phyloP scores from a whole-genome alignment of 2,329 filamentous ascomycete species.

The Neodidymelliopsis sp. region DNA sequence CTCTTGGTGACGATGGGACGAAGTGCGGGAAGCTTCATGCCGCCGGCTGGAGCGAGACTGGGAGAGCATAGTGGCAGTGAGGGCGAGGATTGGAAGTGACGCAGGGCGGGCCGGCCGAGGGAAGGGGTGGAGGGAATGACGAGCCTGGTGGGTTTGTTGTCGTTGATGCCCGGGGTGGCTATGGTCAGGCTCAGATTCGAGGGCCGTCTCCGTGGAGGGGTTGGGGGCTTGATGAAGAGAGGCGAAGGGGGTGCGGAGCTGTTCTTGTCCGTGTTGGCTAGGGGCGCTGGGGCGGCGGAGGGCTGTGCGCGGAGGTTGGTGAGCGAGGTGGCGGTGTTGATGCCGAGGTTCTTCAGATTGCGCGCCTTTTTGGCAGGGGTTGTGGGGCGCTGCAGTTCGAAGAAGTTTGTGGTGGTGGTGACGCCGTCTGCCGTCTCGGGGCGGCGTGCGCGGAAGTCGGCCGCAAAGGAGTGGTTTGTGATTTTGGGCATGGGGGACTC shows the following conservation, averaged over 20 bases:
- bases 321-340: constrained; percentile 67
- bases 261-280: constrained; percentile 55
- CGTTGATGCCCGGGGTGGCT: constrained; percentile 68
- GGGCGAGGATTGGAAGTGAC: constrained; percentile 69
- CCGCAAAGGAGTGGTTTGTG: constrained; percentile 73
- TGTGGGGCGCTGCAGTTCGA: constrained; percentile 57
- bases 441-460: constrained; percentile 56
- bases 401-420: constrained; percentile 59
- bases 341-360: constrained; percentile 84
- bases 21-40: constrained; percentile 59
- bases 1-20: constrained; percentile 43
- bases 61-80: constrained; percentile 64
- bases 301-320: constrained; percentile 54
- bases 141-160: constrained; percentile 63
- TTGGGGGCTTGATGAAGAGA: constrained; percentile 80
- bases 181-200: constrained; percentile 79
- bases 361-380: constrained; percentile 72
- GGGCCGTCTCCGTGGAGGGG: constrained; percentile 73
- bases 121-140: constrained; percentile 66
- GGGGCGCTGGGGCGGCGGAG: constrained; percentile 63
- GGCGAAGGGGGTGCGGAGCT: constrained; percentile 74
- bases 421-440: constrained; percentile 52
- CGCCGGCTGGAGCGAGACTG: constrained; percentile 57
- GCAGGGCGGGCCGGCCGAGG: constrained; percentile 58
- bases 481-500: constrained; percentile 83